Conservation (phyloP, 768 basidiomycete genomes). For the Kwoniella europaea region DNA sequence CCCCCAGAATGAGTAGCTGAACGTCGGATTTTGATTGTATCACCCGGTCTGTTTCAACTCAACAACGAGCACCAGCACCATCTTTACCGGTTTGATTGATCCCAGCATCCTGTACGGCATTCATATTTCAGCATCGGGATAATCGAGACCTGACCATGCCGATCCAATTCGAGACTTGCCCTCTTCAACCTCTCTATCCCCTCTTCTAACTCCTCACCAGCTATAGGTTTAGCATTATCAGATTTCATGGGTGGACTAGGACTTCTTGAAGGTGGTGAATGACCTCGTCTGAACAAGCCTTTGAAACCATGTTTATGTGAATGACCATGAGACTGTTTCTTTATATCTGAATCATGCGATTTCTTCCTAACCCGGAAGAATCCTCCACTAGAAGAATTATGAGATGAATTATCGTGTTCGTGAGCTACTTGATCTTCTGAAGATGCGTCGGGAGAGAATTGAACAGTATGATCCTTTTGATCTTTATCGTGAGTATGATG, state of each 20-base stretch:
- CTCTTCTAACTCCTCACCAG: slow-evolving; percentile 46
- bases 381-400: slow-evolving; percentile 11
- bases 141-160: slow-evolving; percentile 19
- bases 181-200: slow-evolving; percentile 45
- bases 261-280: slow-evolving; percentile 50
- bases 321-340: slow-evolving; percentile 11
- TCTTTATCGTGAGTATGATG: slow-evolving; percentile 18
- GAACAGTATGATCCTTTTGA: slow-evolving; percentile 5
- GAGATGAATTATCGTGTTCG: slow-evolving; percentile 5
- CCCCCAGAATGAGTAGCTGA: slow-evolving; percentile 48
- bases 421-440: neutral
- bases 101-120: slow-evolving; percentile 3
- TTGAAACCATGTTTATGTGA: slow-evolving; percentile 35
- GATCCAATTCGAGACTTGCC: slow-evolving; percentile 44
- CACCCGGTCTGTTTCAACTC: too few species aligned
- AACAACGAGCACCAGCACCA: too few species aligned
- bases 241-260: slow-evolving; percentile 42
- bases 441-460: slow-evolving; percentile 16
- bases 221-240: slow-evolving; percentile 30
- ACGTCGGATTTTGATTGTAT: too few species aligned
- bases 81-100: too few species aligned
- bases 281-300: slow-evolving; percentile 41
- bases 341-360: slow-evolving; percentile 13
- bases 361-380: slow-evolving; percentile 39
- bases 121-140: too few species aligned